Evolutionary conservation across 2,329 filamentous ascomycete genomes (phyloP), one percentile per base, ranked within the genome.

Genomic region (Ceratocystis huliohia): DNA sequence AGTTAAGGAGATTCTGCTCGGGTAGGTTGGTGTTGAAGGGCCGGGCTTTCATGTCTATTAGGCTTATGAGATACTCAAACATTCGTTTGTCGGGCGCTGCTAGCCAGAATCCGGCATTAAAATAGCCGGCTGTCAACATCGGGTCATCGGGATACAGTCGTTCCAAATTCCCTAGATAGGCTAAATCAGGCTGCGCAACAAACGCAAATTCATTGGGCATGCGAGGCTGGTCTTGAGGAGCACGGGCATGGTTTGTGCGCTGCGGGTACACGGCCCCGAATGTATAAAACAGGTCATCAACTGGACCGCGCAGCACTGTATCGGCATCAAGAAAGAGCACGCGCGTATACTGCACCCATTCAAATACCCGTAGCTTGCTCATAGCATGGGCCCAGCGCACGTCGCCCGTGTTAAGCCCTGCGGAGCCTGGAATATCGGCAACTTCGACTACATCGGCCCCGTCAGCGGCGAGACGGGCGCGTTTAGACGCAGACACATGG

Each of bases 261-360:
- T 65, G 22, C n/a, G 72, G 69, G 41, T 72, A 50, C 30, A 68
- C 68, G 10, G 71, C 71, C 7, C 68, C 70, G 10, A 69, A 67
- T 15, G 75, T 74, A 25, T 74, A 70, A 68, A 79, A 79, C 22
- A 78, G 74, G 13, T 68, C 71, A 67, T 78, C 76, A 10, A 79
- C 69, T 0, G 70, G 73, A 2, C 69, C 67, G 2, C 71, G 74
- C 46, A 79, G 69, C 20, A 78, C 66, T 8, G 73, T 77, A 69
- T 80, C 78, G 28, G 76, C 74, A 68, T 80, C 78, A 68, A 79
- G 70, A 69, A 77, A 78, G n/a, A 77, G 72, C 30, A 79, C 69
- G 4, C 75, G 73, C 10, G 75, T 72, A 70, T 75, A 79, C 63
- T 78, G 69, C 3, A 73, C 74, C 72, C 77, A 72, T 65, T 77